phyloP scores from a whole-genome alignment of 768 basidiomycete species.

The Rhizopogon vulgaris region DNA sequence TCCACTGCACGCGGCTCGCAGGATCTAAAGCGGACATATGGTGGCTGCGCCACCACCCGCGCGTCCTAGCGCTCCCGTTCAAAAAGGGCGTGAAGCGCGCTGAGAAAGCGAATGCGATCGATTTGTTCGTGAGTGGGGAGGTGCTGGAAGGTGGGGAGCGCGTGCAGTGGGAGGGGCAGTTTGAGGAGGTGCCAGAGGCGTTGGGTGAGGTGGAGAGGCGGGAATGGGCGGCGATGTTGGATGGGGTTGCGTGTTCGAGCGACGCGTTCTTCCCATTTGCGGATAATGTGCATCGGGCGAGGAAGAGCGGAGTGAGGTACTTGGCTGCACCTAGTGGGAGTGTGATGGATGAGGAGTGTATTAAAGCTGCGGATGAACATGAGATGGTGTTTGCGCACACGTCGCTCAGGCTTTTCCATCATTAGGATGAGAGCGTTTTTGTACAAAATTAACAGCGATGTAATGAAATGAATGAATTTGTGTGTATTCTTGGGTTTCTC shows the following conservation, averaged over 20 bases:
- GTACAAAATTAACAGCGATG: background rate
- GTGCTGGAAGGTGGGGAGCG: conserved; percentile 84
- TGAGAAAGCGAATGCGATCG: conserved; percentile 97
- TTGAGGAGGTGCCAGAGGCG: conserved; percentile 63
- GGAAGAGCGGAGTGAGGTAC: conserved; percentile 88
- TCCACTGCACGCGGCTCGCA: conserved; percentile 97
- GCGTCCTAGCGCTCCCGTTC: conserved; percentile 89
- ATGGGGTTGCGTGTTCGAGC: conserved; percentile 87
- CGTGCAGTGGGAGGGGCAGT: conserved; percentile 84
- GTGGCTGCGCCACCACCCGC: conserved; percentile 98
- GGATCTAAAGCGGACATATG: conserved; percentile 98
- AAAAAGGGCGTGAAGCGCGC: conserved; percentile 97
- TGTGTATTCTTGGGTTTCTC: background rate
- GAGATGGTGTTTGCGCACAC: conserved; percentile 90
- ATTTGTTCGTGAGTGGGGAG: conserved; percentile 91
- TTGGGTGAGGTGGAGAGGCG: conserved; percentile 66
- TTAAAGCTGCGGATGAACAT: conserved; percentile 94
- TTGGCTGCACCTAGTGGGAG: conserved; percentile 89
- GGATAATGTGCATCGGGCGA: conserved; percentile 92
- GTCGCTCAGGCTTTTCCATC: conserved; percentile 83
- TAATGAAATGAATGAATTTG: background rate
- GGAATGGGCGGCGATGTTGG: conserved; percentile 67
- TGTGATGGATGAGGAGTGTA: conserved; percentile 95
- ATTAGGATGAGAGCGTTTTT: conserved; percentile 33
- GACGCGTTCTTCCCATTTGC: conserved; percentile 99